Evolutionary conservation across 805 yeast genomes (phyloP), one percentile per base, ranked within the genome.

Genomic region (Cyberlindnera sargentensis): DNA sequence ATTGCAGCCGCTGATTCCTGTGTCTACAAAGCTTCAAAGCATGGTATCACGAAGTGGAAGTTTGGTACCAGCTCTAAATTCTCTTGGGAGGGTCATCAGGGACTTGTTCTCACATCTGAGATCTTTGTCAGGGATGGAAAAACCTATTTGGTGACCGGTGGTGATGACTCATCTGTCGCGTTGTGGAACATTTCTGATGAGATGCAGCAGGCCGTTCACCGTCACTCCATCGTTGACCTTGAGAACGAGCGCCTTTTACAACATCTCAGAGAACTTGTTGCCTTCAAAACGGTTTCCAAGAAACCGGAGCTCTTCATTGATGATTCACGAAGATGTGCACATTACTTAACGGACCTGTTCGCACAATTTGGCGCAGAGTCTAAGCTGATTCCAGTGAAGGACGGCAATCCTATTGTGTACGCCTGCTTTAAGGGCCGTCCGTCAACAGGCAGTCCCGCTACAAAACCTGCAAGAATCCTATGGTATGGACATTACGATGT

Each of bases 401-500:
- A 82, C 55, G 88, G 88, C 4, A 90, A 90, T 55, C 98, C 99
- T 0, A 77, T 90, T 3, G 91, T 91, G 0, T 82, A 76, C 55
- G 93, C 93, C 0, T 66, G 70, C 7, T 91, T 91, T 63, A 65
- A 66, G 44, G 78, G 78, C 4, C 43, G 38, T 24, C 32, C 40
- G 4, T 20, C 47, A 20, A 31, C 5, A 15, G 33, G 27, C 15
- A 36, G 43, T 15, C 40, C 44, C 8, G 39, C 40, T 15, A 55
- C 55, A 4, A 20, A 25, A 5, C 23, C 31, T 28, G 63, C 78
- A 37, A 68, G 85, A 44, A 71, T 88, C 4, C 61, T 91, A 39
- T 91, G 95, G 84, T 91, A 91, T 62, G 98, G 96, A 1, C 99
- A 91, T 68, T 91, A 93, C 59, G 99, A 91, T 64, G 96, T 91